These are phyloP conservation scores for Vitis cinerea DNA, from an alignment of 164 flowering plant species.

Conservation along the genomic window DNA sequence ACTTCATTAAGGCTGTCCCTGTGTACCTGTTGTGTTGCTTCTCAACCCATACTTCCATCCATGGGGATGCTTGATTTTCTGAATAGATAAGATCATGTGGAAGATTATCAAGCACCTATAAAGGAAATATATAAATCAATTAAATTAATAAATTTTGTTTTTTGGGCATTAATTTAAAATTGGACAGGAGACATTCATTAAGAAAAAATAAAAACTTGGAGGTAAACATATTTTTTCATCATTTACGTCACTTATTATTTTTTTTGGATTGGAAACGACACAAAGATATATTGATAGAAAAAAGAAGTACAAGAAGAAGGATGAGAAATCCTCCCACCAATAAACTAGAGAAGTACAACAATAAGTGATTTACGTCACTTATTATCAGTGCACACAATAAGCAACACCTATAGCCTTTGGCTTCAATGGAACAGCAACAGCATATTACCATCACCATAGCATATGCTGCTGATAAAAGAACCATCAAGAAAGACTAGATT, in stretches of 20 bases:
- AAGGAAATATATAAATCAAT: not conserved
- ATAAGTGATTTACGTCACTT: not conserved
- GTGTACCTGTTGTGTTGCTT: slow-evolving; percentile 59
- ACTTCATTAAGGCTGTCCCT: not conserved
- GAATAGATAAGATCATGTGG: slow-evolving; percentile 95
- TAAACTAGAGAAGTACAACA: too few species aligned
- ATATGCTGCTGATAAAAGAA: not conserved
- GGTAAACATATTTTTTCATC: not conserved
- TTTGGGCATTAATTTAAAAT: not conserved
- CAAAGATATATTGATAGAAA: too few species aligned
- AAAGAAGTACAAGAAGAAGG: too few species aligned
- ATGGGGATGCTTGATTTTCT: slow-evolving; percentile 77
- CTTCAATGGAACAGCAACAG: not conserved
- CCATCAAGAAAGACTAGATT: not conserved
- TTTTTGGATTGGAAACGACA: too few species aligned
- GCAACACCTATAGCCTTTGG: not conserved
- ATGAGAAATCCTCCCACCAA: too few species aligned
- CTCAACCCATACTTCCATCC: slow-evolving; percentile 97
- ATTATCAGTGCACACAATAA: not conserved
- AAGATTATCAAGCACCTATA: slow-evolving; percentile 97
- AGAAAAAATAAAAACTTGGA: not conserved
- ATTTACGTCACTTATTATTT: not conserved
- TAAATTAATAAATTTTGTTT: not conserved
- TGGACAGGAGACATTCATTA: not conserved
- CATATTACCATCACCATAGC: not conserved